phyloP scores from a whole-genome alignment of 257 asterid species.

The Solanum okadae region DNA sequence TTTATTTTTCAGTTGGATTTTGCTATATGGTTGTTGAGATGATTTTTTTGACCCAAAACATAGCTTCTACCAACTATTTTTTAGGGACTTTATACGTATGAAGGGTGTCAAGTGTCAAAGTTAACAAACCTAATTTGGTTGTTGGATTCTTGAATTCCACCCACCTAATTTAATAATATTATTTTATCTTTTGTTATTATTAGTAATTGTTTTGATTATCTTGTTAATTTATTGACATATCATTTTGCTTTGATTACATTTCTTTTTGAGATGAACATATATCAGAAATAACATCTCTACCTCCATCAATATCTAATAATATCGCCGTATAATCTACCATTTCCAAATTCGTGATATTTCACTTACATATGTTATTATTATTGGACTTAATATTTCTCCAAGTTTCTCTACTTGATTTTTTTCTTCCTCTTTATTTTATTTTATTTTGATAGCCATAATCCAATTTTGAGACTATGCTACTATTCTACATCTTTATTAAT shows the following conservation, averaged over 20 bases:
- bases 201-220: too few species aligned
- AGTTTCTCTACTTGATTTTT: background rate
- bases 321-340: too few species aligned
- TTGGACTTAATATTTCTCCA: background rate
- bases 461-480: background rate
- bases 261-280: too few species aligned
- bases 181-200: too few species aligned
- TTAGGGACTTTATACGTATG: background rate
- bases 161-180: background rate
- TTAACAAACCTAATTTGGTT: background rate
- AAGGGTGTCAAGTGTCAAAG: background rate
- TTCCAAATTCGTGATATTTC: background rate
- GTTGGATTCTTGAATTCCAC: background rate
- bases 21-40: background rate
- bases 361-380: too few species aligned
- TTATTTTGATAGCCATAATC: background rate
- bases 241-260: too few species aligned
- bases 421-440: too few species aligned
- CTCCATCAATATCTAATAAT: background rate
- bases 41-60: background rate
- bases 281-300: too few species aligned
- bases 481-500: background rate
- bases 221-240: too few species aligned
- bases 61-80: background rate
- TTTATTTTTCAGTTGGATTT: background rate